Evolutionary conservation across 495 filamentous ascomycete genomes (phyloP).

Genomic region (Friedmanniomyces simplex): DNA sequence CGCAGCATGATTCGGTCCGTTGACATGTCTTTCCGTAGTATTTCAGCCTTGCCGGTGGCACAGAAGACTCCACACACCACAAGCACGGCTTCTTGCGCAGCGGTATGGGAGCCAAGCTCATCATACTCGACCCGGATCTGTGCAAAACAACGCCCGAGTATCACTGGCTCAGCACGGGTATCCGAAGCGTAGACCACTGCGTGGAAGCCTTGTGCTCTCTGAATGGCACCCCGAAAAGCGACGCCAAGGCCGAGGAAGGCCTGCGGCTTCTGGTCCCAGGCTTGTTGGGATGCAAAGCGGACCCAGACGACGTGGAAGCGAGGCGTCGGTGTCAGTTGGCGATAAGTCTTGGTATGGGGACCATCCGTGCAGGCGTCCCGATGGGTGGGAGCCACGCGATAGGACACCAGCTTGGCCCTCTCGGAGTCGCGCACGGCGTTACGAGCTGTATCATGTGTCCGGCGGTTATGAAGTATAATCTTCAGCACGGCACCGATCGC

Average conservation of each 20-base stretch:
- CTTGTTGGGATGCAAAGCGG: conserved; percentile 40
- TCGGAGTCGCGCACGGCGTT: conserved; percentile 55
- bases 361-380: conserved; percentile 38
- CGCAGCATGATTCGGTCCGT: too few species aligned
- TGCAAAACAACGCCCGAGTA: conserved; percentile 44
- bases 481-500: conserved; percentile 16
- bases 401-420: conserved; percentile 55
- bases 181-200: conserved; percentile 56
- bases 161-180: conserved; percentile 52
- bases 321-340: conserved; percentile 44
- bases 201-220: conserved; percentile 47
- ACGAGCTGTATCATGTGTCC: conserved; percentile 56
- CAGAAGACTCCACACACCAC: conserved; percentile 41
- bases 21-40: conserved; percentile 32
- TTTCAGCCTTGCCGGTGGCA: conserved; percentile 46
- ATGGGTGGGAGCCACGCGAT: conserved; percentile 54
- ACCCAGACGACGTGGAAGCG: conserved; percentile 39
- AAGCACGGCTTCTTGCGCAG: conserved; percentile 46
- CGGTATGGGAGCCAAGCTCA: conserved; percentile 38
- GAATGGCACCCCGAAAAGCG: conserved; percentile 31
- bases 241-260: conserved; percentile 35
- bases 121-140: conserved; percentile 51
- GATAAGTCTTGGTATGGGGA: conserved; percentile 45
- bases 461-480: conserved; percentile 51
- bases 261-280: conserved; percentile 42